These are phyloP conservation scores for Yamadazyma mexicana DNA, from an alignment of 1,139 yeast genomes.

Conservation along the genomic window DNA sequence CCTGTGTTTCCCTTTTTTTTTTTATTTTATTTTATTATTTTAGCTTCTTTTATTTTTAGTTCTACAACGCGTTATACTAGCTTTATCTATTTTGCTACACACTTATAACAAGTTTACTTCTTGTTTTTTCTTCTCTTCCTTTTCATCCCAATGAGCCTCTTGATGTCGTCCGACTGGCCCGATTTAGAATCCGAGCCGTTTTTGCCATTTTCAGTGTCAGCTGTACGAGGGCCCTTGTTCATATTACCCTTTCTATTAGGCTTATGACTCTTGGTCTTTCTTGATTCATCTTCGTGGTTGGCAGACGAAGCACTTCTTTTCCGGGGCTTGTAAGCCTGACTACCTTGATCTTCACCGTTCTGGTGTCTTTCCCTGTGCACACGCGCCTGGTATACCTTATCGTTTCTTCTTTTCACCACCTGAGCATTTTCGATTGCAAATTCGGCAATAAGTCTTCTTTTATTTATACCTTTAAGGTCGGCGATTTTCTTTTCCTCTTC, in stretches of 20 bases:
- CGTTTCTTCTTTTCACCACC: conserved; percentile 87
- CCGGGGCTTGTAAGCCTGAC: conserved; percentile 2
- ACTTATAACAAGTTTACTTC: neutral
- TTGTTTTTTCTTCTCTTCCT: conserved; percentile 57
- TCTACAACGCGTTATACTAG: neutral
- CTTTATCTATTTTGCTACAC: neutral
- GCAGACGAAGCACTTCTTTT: neutral
- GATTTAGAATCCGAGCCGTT: conserved; percentile 22
- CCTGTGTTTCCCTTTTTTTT: no score
- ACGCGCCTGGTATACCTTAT: conserved; percentile 54
- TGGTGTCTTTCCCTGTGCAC: conserved; percentile 26
- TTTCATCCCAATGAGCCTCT: conserved; percentile 65
- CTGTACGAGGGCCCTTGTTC: conserved; percentile 22
- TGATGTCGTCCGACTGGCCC: conserved; percentile 56
- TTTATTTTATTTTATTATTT: neutral
- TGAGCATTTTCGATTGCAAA: conserved; percentile 95
- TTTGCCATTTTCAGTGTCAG: conserved; percentile 8
- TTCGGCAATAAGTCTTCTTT: conserved; percentile 85
- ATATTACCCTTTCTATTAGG: conserved; percentile 43
- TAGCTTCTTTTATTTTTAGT: neutral
- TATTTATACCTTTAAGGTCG: conserved; percentile 52
- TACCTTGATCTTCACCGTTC: conserved; percentile 17
- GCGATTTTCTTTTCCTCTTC: conserved; percentile 66
- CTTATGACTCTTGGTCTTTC: conserved; percentile 26
- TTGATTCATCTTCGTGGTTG: conserved; percentile 18